Percentiles rank a stretch among this genome's conserved stretches.
These are phyloP conservation scores for Endocladia muricata DNA, from an alignment of 31 red algal genomes.

Conservation along the genomic window DNA sequence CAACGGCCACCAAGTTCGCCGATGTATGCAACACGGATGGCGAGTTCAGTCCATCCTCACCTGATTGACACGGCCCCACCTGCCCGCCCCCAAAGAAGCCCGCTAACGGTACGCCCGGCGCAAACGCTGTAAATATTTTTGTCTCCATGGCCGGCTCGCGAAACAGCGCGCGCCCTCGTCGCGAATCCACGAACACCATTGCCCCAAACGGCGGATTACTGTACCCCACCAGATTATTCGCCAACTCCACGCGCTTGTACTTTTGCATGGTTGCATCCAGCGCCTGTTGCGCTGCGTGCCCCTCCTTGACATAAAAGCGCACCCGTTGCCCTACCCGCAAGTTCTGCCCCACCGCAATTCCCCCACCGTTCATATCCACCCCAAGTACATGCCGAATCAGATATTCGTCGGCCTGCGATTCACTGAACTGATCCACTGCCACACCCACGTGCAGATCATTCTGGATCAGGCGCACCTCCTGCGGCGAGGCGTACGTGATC, in stretches of 20 bases:
- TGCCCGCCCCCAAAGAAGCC: constrained; percentile 72
- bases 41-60: constrained; percentile 12
- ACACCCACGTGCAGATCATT: constrained; percentile 58
- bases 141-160: constrained; percentile 61
- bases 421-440: constrained; percentile 24
- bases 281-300: constrained; percentile 29
- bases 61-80: constrained; percentile 38
- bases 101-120: constrained; percentile 52
- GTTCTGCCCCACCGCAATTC: constrained; percentile 51
- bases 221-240: constrained; percentile 69
- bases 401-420: constrained; percentile 24
- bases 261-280: constrained; percentile 67
- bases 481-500: constrained; percentile 61
- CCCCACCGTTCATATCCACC: constrained; percentile 52
- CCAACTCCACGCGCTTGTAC: constrained; percentile 73
- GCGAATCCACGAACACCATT: constrained; percentile 57
- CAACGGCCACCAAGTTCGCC: constrained; percentile 50
- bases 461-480: constrained; percentile 48
- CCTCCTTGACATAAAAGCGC: constrained; percentile 65
- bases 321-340: constrained; percentile 66
- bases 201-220: constrained; percentile 84
- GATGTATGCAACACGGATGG: constrained; percentile 60
- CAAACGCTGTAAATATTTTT: constrained; percentile 48
- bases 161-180: constrained; percentile 49
- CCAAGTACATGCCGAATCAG: constrained; percentile 64